phyloP scores from a whole-genome alignment of 345 rosid species.

The Combretum micranthum region DNA sequence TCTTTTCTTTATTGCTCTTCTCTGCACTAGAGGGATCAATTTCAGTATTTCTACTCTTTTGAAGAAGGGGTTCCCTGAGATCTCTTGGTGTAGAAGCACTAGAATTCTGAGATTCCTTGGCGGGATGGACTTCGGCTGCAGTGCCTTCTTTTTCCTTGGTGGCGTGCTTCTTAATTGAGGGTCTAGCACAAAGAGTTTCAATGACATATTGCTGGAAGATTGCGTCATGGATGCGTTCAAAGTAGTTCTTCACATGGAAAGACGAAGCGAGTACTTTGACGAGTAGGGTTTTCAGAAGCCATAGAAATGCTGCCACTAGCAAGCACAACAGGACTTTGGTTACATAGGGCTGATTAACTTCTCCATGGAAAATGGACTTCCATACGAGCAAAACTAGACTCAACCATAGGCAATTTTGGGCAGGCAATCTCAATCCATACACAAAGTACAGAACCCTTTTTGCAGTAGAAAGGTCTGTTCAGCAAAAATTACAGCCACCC shows the following conservation, averaged over 20 bases:
- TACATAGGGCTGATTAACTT: slow-evolving; percentile 4
- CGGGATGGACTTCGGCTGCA: too few species aligned
- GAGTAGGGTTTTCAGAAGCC: slow-evolving; percentile 12
- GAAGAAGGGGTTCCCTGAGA: slow-evolving; percentile 16
- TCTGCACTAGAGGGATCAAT: slow-evolving; percentile 10
- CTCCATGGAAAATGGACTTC: slow-evolving; percentile 3
- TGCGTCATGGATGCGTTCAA: slow-evolving; percentile 10
- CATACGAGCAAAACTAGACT: slow-evolving; percentile 13
- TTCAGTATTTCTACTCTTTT: slow-evolving; percentile 1
- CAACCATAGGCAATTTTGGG: slow-evolving; percentile 15
- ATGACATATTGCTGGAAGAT: slow-evolving; percentile 8
- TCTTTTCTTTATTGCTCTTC: neutral
- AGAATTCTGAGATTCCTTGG: too few species aligned
- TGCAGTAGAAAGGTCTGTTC: slow-evolving; percentile 7
- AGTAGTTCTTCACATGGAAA: slow-evolving; percentile 15
- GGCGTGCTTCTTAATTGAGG: slow-evolving; percentile 4
- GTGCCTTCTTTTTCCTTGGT: slow-evolving; percentile 2
- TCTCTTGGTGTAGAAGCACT: neutral
- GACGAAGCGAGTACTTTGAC: slow-evolving; percentile 13
- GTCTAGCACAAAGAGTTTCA: slow-evolving; percentile 1
- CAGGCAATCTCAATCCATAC: slow-evolving; percentile 12
- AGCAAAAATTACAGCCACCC: slow-evolving; percentile 10
- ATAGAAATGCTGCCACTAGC: slow-evolving; percentile 8
- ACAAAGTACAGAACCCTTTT: slow-evolving; percentile 11
- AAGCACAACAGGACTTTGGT: slow-evolving; percentile 8